phyloP scores from a whole-genome alignment of 2,329 filamentous ascomycete genomes.

The Lasiodiplodia gonubiensis region DNA sequence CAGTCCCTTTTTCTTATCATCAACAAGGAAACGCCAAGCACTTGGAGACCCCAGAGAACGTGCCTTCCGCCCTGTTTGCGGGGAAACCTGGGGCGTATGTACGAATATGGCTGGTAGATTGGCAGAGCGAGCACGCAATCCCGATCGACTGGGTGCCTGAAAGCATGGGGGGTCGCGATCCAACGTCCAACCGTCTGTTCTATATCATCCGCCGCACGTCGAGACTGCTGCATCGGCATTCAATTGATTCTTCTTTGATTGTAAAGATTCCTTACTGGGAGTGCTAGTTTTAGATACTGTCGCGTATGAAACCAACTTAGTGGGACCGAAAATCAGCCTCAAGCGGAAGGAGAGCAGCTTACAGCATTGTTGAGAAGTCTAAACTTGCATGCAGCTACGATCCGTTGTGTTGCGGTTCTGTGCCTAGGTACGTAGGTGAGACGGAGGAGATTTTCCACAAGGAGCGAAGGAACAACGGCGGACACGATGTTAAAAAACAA shows the following conservation, averaged over 20 bases:
- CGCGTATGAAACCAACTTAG: too few species aligned
- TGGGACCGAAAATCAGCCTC: too few species aligned
- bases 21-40: background rate
- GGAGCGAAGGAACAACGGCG: too few species aligned
- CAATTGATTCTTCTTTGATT: background rate
- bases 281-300: too few species aligned
- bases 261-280: background rate
- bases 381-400: too few species aligned
- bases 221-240: background rate
- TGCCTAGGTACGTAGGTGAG: too few species aligned
- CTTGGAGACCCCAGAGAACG: background rate
- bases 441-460: too few species aligned
- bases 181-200: background rate
- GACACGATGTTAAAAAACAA: too few species aligned
- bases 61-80: background rate
- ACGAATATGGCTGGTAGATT: background rate
- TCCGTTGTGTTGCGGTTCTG: too few species aligned
- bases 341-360: too few species aligned
- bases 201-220: background rate
- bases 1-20: background rate
- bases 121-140: background rate
- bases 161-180: background rate
- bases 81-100: background rate
- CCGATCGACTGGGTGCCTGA: background rate
- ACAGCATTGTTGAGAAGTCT: too few species aligned